A percentile compares a stretch with the other conserved stretches of the same genome.
Evolutionary conservation across 768 basidiomycete species (phyloP).

Genomic region (Cytidiella melzeri): DNA sequence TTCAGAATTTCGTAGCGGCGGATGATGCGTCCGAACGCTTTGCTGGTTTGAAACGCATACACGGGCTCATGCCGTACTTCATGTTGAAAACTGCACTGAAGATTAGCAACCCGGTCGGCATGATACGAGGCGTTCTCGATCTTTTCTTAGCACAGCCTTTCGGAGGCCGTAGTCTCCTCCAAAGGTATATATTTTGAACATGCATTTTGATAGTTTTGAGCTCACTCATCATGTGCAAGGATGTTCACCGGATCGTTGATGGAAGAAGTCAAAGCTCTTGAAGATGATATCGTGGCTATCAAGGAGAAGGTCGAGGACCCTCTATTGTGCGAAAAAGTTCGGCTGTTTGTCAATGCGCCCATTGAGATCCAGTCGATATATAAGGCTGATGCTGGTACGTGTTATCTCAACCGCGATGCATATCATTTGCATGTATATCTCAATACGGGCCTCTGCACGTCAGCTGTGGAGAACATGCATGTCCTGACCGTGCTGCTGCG

Average conservation of each 20-base stretch:
- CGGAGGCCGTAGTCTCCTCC: constrained; percentile 86
- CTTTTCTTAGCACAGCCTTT: constrained; percentile 97
- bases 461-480: constrained; percentile 65
- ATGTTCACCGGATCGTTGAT: constrained; percentile 93
- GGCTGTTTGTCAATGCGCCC: constrained; percentile 80
- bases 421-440: background rate
- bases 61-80: constrained; percentile 97
- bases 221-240: constrained; percentile 41
- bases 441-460: background rate
- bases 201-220: background rate
- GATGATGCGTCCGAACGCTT: constrained; percentile 91
- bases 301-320: constrained; percentile 87
- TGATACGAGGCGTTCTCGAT: constrained; percentile 95
- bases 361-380: constrained; percentile 82
- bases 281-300: constrained; percentile 84
- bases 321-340: constrained; percentile 81
- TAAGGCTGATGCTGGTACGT: constrained; percentile 72
- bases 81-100: constrained; percentile 87
- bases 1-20: constrained; percentile 90
- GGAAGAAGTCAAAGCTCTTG: constrained; percentile 81
- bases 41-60: constrained; percentile 81
- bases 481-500: constrained; percentile 77
- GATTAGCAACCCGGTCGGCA: constrained; percentile 92
- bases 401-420: background rate
- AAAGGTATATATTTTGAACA: constrained; percentile 47